A percentile compares a stretch with the other conserved stretches of the same genome.
Evolutionary conservation across 306 rosid genomes (phyloP).

Genomic region (Ammopiptanthus mongolicus): DNA sequence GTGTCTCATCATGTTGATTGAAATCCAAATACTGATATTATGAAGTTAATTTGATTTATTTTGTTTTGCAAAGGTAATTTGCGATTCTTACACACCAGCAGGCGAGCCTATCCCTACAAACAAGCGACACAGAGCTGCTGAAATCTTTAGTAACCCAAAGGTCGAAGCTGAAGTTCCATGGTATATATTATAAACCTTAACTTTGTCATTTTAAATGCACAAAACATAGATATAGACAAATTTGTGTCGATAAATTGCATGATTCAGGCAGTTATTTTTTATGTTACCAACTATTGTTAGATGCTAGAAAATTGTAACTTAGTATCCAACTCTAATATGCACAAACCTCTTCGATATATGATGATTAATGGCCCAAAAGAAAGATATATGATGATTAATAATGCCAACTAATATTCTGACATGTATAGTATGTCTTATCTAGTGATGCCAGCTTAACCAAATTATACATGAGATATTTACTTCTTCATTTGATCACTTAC

Average conservation of each 20-base stretch:
- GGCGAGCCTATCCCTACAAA: slow-evolving; percentile 98
- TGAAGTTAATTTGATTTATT: slow-evolving; percentile 10
- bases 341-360: neutral
- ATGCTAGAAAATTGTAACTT: neutral
- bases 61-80: slow-evolving; percentile 64
- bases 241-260: neutral
- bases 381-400: neutral
- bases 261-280: neutral
- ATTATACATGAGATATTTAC: neutral
- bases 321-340: neutral
- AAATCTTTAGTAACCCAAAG: slow-evolving; percentile 72
- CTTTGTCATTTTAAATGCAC: neutral
- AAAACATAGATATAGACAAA: neutral
- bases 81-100: slow-evolving; percentile 81
- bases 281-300: neutral
- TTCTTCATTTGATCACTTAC: neutral
- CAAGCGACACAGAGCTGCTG: slow-evolving; percentile 85
- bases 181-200: slow-evolving; percentile 30
- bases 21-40: slow-evolving; percentile 19
- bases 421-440: neutral
- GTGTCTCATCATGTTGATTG: slow-evolving; percentile 10
- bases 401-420: neutral
- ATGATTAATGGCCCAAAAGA: neutral
- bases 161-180: slow-evolving; percentile 83
- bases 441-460: neutral